Evolutionary conservation across 1,284 basidiomycete genomes (phyloP).

Genomic region (Rhodotorula sp.): DNA sequence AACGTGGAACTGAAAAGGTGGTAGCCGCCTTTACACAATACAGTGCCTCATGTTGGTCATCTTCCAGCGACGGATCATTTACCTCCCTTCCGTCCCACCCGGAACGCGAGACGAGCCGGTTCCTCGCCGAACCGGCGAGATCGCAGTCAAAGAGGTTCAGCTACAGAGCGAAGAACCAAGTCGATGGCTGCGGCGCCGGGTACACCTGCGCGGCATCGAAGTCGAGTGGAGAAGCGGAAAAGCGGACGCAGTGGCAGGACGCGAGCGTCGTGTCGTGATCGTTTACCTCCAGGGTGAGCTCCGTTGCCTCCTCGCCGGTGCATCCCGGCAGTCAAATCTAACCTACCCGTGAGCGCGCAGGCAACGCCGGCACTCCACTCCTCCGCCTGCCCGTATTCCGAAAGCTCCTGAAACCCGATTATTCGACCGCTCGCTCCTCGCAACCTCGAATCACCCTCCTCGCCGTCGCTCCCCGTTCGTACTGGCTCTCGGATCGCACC

Average conservation of each 20-base stretch:
- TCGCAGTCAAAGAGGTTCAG: conserved; percentile 47
- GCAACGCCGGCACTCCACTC: conserved; percentile 59
- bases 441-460: conserved; percentile 48
- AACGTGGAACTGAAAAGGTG: background rate
- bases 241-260: background rate
- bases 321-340: too few relatives aligned
- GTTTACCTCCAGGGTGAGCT: conserved; percentile 53
- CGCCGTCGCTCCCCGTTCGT: conserved; percentile 54
- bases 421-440: conserved; percentile 43
- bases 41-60: conserved; percentile 57
- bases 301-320: too few relatives aligned
- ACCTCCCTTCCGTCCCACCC: conserved; percentile 58
- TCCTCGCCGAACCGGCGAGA: conserved; percentile 38
- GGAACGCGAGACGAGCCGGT: conserved; percentile 53
- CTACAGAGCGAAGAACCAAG: conserved; percentile 41
- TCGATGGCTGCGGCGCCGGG: conserved; percentile 22
- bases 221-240: conserved; percentile 21
- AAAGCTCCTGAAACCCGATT: conserved; percentile 41
- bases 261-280: conserved; percentile 45
- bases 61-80: conserved; percentile 59
- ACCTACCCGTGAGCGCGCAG: conserved; percentile 27
- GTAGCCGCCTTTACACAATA: background rate
- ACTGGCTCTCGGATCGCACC: conserved; percentile 52
- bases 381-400: conserved; percentile 56
- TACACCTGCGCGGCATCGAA: conserved; percentile 48